phyloP scores from a whole-genome alignment of 2,329 filamentous ascomycete genomes.

The Alternaria solani region DNA sequence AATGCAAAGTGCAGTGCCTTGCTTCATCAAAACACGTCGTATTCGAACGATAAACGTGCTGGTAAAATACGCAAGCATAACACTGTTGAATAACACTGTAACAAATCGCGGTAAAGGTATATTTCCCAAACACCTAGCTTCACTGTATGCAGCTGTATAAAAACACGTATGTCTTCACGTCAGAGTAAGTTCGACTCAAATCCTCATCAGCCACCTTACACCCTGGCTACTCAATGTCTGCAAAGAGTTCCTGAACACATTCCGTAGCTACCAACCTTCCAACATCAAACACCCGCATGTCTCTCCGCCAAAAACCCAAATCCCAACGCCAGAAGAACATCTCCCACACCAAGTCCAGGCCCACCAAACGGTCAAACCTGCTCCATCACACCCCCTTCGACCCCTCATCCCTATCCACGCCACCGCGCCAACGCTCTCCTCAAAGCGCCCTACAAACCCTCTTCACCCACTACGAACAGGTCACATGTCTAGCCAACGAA shows the following conservation, averaged over 20 bases:
- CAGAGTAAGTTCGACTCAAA: background rate
- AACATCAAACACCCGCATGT: background rate
- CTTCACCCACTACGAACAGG: background rate
- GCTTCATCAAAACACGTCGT: background rate
- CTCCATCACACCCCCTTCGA: background rate
- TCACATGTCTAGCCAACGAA: background rate
- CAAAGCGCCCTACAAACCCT: background rate
- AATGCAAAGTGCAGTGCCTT: background rate
- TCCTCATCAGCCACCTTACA: background rate
- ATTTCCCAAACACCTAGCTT: too few species aligned
- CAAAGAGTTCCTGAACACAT: background rate
- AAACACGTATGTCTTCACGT: background rate
- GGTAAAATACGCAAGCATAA: too few species aligned
- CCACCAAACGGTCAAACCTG: background rate
- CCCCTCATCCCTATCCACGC: background rate
- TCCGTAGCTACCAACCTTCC: background rate
- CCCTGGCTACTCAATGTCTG: background rate
- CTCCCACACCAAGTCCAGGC: background rate
- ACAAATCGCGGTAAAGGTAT: too few species aligned
- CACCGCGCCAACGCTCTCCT: background rate
- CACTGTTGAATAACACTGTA: too few species aligned
- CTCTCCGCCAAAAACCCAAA: background rate
- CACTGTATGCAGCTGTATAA: too few species aligned
- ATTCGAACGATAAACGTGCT: too few species aligned
- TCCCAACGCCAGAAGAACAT: background rate